Percentiles rank a stretch among this genome's conserved stretches.
Conservation (phyloP, 208 protist species). For the Tritrichomonas musculus region DNA sequence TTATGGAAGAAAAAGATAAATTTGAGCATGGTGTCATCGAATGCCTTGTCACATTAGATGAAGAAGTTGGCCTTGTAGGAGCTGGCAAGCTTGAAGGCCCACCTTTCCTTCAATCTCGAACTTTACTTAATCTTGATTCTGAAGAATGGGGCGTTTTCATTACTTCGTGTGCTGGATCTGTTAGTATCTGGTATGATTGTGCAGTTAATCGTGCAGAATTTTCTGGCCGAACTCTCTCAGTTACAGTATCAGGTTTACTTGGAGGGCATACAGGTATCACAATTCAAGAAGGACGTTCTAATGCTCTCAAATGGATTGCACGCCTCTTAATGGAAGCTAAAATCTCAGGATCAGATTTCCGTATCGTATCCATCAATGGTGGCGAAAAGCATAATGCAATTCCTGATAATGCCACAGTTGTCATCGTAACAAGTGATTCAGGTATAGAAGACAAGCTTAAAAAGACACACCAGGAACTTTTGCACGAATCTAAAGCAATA, state of each 20-base stretch:
- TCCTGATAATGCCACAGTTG: not conserved
- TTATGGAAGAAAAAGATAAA: not conserved
- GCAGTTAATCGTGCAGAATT: not conserved
- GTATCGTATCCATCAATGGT: not conserved
- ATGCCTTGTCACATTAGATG: not conserved
- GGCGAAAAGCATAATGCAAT: constrained; percentile 17
- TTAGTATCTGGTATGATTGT: constrained; percentile 9
- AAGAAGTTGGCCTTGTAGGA: not conserved
- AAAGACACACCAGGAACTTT: not conserved
- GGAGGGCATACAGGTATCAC: not conserved
- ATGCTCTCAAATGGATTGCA: not conserved
- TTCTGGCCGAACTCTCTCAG: not conserved
- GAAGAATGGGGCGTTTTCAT: not conserved
- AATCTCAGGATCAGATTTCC: not conserved
- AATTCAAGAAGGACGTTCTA: not conserved
- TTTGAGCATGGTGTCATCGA: not conserved
- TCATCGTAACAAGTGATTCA: not conserved
- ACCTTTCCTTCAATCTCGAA: not conserved
- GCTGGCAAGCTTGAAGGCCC: not conserved
- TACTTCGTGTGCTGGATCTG: not conserved
- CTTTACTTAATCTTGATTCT: not conserved
- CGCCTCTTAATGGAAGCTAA: not conserved
- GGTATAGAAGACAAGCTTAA: not conserved
- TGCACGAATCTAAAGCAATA: not conserved
- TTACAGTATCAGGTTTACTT: not conserved